Base-by-base conservation (phyloP, 2,329 filamentous ascomycete genomes). In the Epichloe typhina region DNA sequence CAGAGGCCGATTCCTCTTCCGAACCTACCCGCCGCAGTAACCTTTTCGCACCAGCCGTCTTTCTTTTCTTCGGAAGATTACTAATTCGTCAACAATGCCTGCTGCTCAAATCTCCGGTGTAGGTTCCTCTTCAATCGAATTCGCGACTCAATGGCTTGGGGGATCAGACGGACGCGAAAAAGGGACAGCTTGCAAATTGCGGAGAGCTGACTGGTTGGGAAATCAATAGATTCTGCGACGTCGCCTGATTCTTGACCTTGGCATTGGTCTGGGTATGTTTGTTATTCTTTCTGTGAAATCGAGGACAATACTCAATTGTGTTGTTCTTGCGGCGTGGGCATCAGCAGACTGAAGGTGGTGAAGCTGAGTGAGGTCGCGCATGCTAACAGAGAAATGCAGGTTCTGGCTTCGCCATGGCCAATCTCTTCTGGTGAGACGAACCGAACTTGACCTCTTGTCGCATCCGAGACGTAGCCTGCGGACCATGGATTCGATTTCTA, bases 91-190 rank as follows among this genome's bases (percentile, higher is more conserved):
- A 70, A 58, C 0, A 67, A 79, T 79, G 74, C 73, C 76, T 59
- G 62, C 79, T 66, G 69, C 70, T 61, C 77, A 76, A 54, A 77
- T 81, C 58, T 78, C 75, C 57, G 77, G 77, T 63, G 77, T 81
- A 79, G 56, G 77, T 23, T 4, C 5, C 5, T 77, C 53, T 56
- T 19, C 19, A 12, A 12, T 13, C 7, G 45, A 41, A 15, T 36
- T 46, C 41, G 41, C 39, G 51, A 51, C 53, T 54, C 66, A 68
- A 70, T 68, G 45, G 13, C n/a, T n/a, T 21, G 23, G 5, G 33
- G 26, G 31, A 3, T 19, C 3, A 9, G 47, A 40, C 9, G 12
- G 12, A 38, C 43, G 37, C 42, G 42, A 37, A 44, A 15, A 12
- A 31, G 15, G 33, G 45, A 35, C 23, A 53, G 42, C 47, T 47